Conservation (phyloP, 129 eudicot genomes). For the Centrapalus pauciflorus region DNA sequence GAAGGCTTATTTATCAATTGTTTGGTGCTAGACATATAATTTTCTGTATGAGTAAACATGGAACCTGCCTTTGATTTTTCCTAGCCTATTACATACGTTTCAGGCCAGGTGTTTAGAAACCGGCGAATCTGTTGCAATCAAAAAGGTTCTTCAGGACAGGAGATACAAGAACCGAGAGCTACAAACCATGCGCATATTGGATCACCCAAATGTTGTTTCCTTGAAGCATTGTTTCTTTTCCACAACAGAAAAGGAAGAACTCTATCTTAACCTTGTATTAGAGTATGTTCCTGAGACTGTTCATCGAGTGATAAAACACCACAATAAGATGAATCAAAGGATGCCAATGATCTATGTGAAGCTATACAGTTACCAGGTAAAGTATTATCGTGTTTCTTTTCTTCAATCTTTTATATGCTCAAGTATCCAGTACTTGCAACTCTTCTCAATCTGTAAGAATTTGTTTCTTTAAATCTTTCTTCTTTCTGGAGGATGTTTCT, state of each 20-base stretch:
- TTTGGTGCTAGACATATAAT: background rate
- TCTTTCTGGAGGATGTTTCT: background rate
- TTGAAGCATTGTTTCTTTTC: conserved; percentile 90
- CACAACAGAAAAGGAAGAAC: conserved; percentile 79
- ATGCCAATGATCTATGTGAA: conserved; percentile 88
- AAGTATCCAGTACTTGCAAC: background rate
- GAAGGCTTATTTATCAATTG: background rate
- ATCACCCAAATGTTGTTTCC: conserved; percentile 86
- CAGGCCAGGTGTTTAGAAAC: conserved; percentile 92
- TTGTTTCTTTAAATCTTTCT: background rate
- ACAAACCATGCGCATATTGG: conserved; percentile 88
- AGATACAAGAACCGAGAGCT: conserved; percentile 91
- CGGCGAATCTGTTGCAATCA: conserved; percentile 87
- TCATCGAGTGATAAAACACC: conserved; percentile 77
- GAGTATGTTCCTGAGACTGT: conserved; percentile 94
- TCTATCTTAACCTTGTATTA: conserved; percentile 75
- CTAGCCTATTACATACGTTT: background rate
- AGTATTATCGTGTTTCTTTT: background rate
- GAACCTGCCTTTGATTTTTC: background rate
- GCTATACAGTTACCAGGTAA: conserved; percentile 82
- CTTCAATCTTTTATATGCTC: background rate
- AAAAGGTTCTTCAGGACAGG: conserved; percentile 87
- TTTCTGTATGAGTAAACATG: background rate
- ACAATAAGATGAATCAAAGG: conserved; percentile 83
- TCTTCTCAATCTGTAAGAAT: background rate